Percentiles rank a stretch among this genome's conserved stretches.
These are phyloP conservation scores for Drosera capensis DNA, from an alignment of 148 eudicot species.

Conservation along the genomic window DNA sequence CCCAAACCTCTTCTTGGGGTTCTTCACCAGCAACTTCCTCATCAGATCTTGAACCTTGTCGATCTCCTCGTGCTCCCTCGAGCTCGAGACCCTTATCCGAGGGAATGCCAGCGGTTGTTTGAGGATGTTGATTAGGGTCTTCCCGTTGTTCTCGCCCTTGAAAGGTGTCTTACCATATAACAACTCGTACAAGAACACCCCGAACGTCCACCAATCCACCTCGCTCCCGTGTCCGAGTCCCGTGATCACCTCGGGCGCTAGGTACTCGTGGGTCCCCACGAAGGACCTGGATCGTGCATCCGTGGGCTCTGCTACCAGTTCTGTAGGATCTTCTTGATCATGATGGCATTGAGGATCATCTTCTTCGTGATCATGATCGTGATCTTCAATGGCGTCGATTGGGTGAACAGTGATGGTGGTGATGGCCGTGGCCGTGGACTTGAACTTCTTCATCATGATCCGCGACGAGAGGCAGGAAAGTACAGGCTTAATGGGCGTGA, in stretches of 20 bases:
- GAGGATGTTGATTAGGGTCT: slow-evolving; percentile 44
- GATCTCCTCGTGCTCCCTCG: slow-evolving; percentile 56
- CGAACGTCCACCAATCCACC: slow-evolving; percentile 74
- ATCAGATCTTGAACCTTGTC: slow-evolving; percentile 51
- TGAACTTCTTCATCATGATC: slow-evolving; percentile 10
- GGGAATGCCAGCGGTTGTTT: slow-evolving; percentile 51
- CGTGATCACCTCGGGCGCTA: slow-evolving; percentile 67
- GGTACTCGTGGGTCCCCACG: slow-evolving; percentile 68
- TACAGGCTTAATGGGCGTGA: slow-evolving; percentile 46
- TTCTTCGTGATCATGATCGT: neutral
- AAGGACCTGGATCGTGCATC: slow-evolving; percentile 57
- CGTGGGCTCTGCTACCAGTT: slow-evolving; percentile 53
- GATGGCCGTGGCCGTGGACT: slow-evolving; percentile 4
- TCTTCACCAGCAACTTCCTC: slow-evolving; percentile 48
- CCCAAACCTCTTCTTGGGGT: slow-evolving; percentile 72
- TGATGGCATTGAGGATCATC: neutral
- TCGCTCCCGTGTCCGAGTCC: slow-evolving; percentile 70
- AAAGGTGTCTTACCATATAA: slow-evolving; percentile 48
- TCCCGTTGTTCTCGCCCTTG: slow-evolving; percentile 61
- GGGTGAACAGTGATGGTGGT: slow-evolving; percentile 16
- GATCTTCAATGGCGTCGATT: neutral
- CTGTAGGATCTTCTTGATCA: slow-evolving; percentile 14
- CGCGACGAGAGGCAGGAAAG: slow-evolving; percentile 42
- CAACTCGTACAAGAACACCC: slow-evolving; percentile 53
- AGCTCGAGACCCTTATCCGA: slow-evolving; percentile 20